phyloP scores from a whole-genome alignment of 345 rosid genomes.

The Orychophragmus violaceus region DNA sequence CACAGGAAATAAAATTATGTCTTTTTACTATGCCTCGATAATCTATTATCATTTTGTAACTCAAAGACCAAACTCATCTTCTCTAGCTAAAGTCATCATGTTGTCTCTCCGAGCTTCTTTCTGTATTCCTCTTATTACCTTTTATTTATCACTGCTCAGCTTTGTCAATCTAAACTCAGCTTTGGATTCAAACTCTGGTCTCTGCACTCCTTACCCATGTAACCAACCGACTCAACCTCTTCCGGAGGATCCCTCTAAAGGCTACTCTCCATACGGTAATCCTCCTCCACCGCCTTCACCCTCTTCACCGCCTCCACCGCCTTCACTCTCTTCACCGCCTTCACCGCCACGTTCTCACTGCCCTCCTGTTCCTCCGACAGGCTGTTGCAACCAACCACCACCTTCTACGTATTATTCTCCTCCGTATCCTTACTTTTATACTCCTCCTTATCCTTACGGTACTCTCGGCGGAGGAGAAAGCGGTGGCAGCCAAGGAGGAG shows the following conservation, averaged over 20 bases:
- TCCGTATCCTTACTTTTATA: slow-evolving; percentile 26
- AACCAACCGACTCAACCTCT: slow-evolving; percentile 33
- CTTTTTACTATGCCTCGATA: neutral
- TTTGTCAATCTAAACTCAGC: slow-evolving; percentile 22
- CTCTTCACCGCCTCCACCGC: neutral
- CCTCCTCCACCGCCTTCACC: slow-evolving; percentile 21
- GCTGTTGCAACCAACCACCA: slow-evolving; percentile 30
- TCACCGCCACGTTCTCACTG: slow-evolving; percentile 22
- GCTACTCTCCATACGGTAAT: slow-evolving; percentile 20
- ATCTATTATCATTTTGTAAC: neutral
- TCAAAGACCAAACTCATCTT: slow-evolving; percentile 6
- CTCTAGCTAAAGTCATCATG: slow-evolving; percentile 1
- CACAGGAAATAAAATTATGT: neutral
- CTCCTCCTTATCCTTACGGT: slow-evolving; percentile 32
- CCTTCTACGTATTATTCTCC: slow-evolving; percentile 21
- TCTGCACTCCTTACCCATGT: slow-evolving; percentile 34
- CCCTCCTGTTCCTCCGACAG: slow-evolving; percentile 27
- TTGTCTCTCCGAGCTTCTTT: slow-evolving; percentile 15
- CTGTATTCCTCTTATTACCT: slow-evolving; percentile 1
- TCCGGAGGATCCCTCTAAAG: slow-evolving; percentile 21
- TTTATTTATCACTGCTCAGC: slow-evolving; percentile 5
- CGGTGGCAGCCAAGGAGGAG: slow-evolving; percentile 11
- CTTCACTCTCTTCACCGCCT: slow-evolving; percentile 2
- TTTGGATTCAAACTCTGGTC: slow-evolving; percentile 7
- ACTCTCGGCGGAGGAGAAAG: slow-evolving; percentile 18